Conservation (phyloP, 495 filamentous ascomycete genomes). For the Penicillium longicatenatum region DNA sequence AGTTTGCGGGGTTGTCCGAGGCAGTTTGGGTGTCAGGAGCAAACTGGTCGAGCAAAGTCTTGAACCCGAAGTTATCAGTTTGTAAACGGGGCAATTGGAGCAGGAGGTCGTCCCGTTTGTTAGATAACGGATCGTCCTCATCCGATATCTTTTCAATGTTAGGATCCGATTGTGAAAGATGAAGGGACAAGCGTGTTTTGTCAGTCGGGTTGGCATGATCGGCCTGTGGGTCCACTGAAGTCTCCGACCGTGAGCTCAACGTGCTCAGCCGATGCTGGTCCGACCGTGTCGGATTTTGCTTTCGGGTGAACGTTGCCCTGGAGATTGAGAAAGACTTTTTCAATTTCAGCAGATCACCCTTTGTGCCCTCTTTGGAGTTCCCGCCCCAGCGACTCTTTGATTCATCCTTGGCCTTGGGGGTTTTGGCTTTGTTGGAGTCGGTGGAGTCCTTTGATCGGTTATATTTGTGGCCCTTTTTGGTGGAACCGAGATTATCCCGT, state of each 20-base stretch:
- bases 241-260: conserved; percentile 19
- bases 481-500: background rate
- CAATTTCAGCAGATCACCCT: background rate
- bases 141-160: conserved; percentile 8
- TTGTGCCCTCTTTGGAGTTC: conserved; percentile 3
- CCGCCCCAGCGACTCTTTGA: conserved; percentile 6
- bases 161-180: conserved; percentile 17
- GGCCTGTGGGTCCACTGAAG: conserved; percentile 15
- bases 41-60: conserved; percentile 13
- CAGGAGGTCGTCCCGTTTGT: conserved; percentile 27
- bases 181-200: conserved; percentile 12
- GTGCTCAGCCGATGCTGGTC: conserved; percentile 9
- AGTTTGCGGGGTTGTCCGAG: background rate
- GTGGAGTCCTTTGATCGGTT: conserved; percentile 10
- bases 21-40: background rate
- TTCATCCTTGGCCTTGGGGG: conserved; percentile 1
- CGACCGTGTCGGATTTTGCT: background rate
- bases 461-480: conserved; percentile 9
- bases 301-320: conserved; percentile 20
- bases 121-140: conserved; percentile 3
- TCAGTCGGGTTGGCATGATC: conserved; percentile 6
- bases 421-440: conserved; percentile 5
- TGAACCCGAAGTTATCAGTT: conserved; percentile 27
- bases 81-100: conserved; percentile 41
- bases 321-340: conserved; percentile 23